Evolutionary conservation across 176 grass and related monocot species (phyloP).

Genomic region (Lolium perenne): DNA sequence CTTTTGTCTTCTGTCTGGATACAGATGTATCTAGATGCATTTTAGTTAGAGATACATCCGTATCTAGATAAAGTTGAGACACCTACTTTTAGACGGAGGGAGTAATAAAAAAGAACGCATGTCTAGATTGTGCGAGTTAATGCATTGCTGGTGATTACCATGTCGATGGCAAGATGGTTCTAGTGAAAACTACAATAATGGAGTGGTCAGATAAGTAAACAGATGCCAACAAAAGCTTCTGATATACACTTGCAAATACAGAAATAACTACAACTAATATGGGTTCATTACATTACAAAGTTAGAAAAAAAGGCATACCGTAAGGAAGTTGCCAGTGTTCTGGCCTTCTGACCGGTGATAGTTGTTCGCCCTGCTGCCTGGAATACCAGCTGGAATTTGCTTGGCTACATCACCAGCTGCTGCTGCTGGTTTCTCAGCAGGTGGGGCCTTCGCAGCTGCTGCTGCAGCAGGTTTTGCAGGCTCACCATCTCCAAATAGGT

Average conservation of each 20-base stretch:
- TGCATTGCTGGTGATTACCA: background rate
- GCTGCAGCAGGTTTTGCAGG: slow-evolving; percentile 48
- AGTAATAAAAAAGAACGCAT: background rate
- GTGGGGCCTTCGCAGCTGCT: slow-evolving; percentile 30
- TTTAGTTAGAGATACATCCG: too few species aligned
- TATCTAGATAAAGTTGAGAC: too few species aligned
- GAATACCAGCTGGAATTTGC: slow-evolving; percentile 74
- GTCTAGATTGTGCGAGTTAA: background rate
- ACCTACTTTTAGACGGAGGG: too few species aligned
- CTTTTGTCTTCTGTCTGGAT: too few species aligned
- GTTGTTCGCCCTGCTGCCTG: slow-evolving; percentile 54
- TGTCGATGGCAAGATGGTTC: background rate
- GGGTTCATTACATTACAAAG: background rate
- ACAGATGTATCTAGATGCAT: too few species aligned
- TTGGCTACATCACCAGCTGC: slow-evolving; percentile 46
- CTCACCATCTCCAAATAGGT: slow-evolving; percentile 70
- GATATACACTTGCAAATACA: background rate
- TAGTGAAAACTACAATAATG: background rate
- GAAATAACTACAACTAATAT: background rate
- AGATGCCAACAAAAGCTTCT: background rate
- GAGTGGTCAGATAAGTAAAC: too few species aligned
- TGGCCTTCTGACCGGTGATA: slow-evolving; percentile 77
- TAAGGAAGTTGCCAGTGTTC: slow-evolving; percentile 83
- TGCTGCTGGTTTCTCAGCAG: slow-evolving; percentile 51
- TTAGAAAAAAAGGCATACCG: slow-evolving; percentile 46